Percentiles rank a stretch among this genome's conserved stretches.
Evolutionary conservation across 2,329 filamentous ascomycete species (phyloP).

Genomic region (Ceratocystis cubensis): DNA sequence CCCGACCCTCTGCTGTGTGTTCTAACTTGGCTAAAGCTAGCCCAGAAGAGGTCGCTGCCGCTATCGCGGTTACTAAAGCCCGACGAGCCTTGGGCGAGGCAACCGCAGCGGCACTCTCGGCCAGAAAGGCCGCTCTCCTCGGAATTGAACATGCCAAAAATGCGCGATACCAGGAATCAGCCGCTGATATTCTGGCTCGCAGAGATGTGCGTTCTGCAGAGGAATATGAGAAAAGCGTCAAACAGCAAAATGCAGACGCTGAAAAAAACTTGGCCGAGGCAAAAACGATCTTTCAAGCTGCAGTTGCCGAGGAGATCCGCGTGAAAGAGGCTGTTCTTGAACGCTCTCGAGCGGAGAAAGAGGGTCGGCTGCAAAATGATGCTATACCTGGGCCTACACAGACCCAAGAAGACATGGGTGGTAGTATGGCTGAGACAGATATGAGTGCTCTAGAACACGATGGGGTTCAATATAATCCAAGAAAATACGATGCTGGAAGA

Average conservation of each 20-base stretch:
- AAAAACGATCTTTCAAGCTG: background rate
- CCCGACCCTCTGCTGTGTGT: too few relatives aligned
- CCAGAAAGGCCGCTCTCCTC: background rate
- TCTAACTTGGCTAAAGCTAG: background rate
- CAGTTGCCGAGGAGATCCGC: background rate
- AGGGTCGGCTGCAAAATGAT: background rate
- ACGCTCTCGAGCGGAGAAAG: background rate
- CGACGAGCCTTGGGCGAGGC: background rate
- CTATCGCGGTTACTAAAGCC: background rate
- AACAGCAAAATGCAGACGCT: background rate
- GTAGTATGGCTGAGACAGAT: too few relatives aligned
- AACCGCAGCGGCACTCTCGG: background rate
- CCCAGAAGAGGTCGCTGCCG: background rate
- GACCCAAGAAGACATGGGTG: too few relatives aligned
- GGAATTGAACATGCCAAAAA: background rate
- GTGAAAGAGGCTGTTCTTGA: background rate
- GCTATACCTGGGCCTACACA: background rate
- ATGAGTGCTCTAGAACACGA: too few relatives aligned
- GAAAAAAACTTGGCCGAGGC: background rate
- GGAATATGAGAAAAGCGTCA: background rate
- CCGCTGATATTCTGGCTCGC: background rate
- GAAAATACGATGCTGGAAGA: too few relatives aligned
- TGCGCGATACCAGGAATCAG: background rate
- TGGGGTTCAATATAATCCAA: too few relatives aligned
- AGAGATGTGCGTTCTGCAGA: background rate